Evolutionary conservation across 495 filamentous ascomycete genomes (phyloP), one percentile per base, ranked within the genome.

Genomic region (Neurospora tetraspora): DNA sequence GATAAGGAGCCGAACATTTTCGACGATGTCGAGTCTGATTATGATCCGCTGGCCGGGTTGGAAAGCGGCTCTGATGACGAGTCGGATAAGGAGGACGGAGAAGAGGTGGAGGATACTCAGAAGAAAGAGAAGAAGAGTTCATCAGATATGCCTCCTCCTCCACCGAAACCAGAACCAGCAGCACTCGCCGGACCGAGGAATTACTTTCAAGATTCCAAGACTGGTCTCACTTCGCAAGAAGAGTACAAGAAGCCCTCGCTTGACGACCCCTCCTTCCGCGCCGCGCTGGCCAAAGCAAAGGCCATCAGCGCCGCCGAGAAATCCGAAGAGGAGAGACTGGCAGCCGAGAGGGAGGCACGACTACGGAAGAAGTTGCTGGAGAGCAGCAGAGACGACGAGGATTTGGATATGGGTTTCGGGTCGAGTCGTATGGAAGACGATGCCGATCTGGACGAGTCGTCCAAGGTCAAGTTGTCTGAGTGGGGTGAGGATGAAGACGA

Each of bases 381-480:
- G 61, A 87, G 90, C 59, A 91, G 92, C 74, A 87, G 94, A 59
- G 96, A 99, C 82, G 89, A 92, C 12, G 92, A 94, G 59, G 96
- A 99, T 81, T 88, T 99, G 83, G 96, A 99, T 76, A 85, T 97
- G 81, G 96, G 94, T 39, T 98, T 99, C 78, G 96, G 96, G 8
- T 91, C 91, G 18, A 94, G 91, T 74, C 88, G 94, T 31, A 87
- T 91, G 72, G 93, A 91, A 68, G 94, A 97, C 76, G 91, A 90
- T 47, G 93, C 91, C 45, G 94, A 97, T 69, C 70, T 81, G 34
- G 82, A 81, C 14, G 89, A 86, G 40, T 38, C 72, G 16, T 61
- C 85, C 71, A 88, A 84, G 73, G 84, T 93, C 59, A 89, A 92
- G 77, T 80, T 96, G 43, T 89, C 88, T 2, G 83, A 86, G 72